phyloP scores from a whole-genome alignment of 2,329 filamentous ascomycete species.

The Elsinoe ampelina region DNA sequence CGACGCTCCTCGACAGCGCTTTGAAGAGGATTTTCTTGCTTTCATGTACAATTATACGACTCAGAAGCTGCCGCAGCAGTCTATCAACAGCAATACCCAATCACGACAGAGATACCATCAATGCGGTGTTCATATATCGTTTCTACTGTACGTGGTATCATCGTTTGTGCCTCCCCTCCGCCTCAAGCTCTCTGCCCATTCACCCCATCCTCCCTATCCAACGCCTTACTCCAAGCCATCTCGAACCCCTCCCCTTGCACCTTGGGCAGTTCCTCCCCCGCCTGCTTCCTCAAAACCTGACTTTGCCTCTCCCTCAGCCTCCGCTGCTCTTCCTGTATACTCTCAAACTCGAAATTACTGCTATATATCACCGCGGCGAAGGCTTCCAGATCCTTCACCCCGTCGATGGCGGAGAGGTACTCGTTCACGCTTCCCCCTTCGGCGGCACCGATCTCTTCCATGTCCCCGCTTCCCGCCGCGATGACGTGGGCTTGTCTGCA shows the following conservation, averaged over 20 bases:
- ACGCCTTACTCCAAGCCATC: conserved; percentile 60
- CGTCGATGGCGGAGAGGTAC: conserved; percentile 58
- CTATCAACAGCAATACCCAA: neutral
- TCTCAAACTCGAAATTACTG: conserved; percentile 60
- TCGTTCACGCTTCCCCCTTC: conserved; percentile 33
- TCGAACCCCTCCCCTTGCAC: conserved; percentile 43
- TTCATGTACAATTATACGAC: neutral
- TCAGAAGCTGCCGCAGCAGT: neutral
- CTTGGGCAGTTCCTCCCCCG: conserved; percentile 17
- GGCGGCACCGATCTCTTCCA: conserved; percentile 33
- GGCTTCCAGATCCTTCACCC: conserved; percentile 65
- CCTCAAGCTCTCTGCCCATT: neutral
- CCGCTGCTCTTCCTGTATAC: conserved; percentile 25
- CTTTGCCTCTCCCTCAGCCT: conserved; percentile 9
- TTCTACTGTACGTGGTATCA: conserved; percentile 5
- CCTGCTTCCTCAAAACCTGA: conserved; percentile 6
- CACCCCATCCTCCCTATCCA: conserved; percentile 35
- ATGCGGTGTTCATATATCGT: neutral
- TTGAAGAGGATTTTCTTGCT: neutral
- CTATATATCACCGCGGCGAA: conserved; percentile 83
- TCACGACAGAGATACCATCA: neutral
- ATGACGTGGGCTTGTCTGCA: conserved; percentile 86
- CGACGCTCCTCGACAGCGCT: no score
- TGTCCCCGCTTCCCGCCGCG: conserved; percentile 63
- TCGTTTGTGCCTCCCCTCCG: neutral